Evolutionary conservation across 23 red algal species (phyloP).

Genomic region (Chondrus crispus): DNA sequence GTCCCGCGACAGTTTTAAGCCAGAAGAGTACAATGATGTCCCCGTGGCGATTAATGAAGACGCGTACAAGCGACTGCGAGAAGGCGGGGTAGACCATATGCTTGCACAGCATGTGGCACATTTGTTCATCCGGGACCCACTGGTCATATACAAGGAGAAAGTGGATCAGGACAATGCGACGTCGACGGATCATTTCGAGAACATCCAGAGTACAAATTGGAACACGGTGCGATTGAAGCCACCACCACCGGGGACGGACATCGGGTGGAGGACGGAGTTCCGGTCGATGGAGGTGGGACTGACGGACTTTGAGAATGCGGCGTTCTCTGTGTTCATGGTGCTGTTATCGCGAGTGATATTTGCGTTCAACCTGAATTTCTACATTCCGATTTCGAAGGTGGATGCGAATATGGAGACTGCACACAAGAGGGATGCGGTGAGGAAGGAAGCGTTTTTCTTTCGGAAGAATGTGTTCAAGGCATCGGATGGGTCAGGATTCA

Average conservation of each 20-base stretch:
- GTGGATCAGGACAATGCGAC: conserved; percentile 65
- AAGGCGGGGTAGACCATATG: conserved; percentile 83
- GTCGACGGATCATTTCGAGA: conserved; percentile 93
- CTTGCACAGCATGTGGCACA: conserved; percentile 94
- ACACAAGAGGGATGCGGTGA: conserved; percentile 62
- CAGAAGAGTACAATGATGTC: conserved; percentile 89
- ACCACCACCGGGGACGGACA: conserved; percentile 65
- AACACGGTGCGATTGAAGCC: conserved; percentile 99
- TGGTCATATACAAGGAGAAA: conserved; percentile 87
- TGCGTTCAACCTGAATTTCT: conserved; percentile 96
- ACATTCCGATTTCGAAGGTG: conserved; percentile 91
- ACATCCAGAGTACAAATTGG: conserved; percentile 99
- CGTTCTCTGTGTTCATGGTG: conserved; percentile 95
- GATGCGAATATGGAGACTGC: conserved; percentile 93
- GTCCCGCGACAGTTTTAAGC: conserved; percentile 39
- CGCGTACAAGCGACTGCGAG: conserved; percentile 52
- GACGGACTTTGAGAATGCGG: conserved; percentile 99
- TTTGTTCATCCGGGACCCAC: conserved; percentile 93
- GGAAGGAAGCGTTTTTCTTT: conserved; percentile 71
- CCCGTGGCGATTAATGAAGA: conserved; percentile 68
- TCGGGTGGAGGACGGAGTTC: conserved; percentile 93
- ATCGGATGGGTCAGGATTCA: conserved; percentile 51
- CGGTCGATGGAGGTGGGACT: conserved; percentile 88
- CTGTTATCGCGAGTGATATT: conserved; percentile 93
- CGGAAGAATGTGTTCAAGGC: conserved; percentile 86